Evolutionary conservation across 345 rosid genomes (phyloP).

Genomic region (Punica granatum): DNA sequence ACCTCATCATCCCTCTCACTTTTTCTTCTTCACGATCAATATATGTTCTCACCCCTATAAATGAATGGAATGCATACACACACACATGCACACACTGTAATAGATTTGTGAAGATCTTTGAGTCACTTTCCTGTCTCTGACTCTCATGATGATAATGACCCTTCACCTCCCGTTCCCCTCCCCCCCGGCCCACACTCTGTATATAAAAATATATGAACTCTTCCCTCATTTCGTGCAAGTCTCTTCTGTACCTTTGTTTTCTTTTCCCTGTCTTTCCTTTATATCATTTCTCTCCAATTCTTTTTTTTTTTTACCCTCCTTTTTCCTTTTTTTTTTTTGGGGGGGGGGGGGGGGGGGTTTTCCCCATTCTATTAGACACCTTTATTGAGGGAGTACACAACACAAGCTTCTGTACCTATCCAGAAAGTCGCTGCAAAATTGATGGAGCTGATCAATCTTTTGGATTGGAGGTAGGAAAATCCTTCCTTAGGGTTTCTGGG

Average conservation of each 20-base stretch:
- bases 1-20: no score
- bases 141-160: conserved; percentile 66
- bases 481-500: not conserved
- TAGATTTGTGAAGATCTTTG: conserved; percentile 44
- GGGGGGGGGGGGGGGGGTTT: no score
- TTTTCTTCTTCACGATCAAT: conserved; percentile 2
- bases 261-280: not conserved
- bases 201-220: conserved; percentile 6
- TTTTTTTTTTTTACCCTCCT: not conserved
- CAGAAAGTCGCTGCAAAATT: not conserved
- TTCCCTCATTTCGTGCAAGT: not conserved
- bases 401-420: no score
- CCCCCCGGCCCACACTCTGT: conserved; percentile 16
- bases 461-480: not conserved
- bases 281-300: not conserved
- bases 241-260: not conserved
- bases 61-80: no score
- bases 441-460: not conserved
- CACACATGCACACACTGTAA: not conserved
- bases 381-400: no score
- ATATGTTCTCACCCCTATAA: no score
- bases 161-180: conserved; percentile 18
- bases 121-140: conserved; percentile 63
- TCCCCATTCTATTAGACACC: not conserved
- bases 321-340: not conserved